Conservation (phyloP, 768 basidiomycete species). For the Gymnopilus junonius region DNA sequence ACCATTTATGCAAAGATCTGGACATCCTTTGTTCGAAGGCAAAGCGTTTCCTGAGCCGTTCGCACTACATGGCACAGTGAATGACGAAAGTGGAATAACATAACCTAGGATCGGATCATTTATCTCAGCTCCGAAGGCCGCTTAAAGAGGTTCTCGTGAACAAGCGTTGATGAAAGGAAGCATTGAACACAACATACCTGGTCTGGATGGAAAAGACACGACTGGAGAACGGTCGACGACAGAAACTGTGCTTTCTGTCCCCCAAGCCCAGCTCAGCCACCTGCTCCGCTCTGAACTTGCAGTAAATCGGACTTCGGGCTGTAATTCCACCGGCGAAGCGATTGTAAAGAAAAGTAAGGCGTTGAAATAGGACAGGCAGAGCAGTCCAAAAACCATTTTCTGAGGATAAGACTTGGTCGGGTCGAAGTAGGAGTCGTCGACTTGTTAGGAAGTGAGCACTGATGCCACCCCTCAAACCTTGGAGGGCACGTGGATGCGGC, state of each 20-base stretch:
- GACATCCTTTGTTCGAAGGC: slow-evolving; percentile 64
- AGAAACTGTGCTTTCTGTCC: slow-evolving; percentile 70
- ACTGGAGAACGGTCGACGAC: slow-evolving; percentile 77
- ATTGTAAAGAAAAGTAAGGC: slow-evolving; percentile 27
- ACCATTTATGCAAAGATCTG: slow-evolving; percentile 63
- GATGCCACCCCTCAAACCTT: slow-evolving; percentile 1
- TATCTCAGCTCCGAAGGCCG: slow-evolving; percentile 79
- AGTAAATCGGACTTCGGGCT: slow-evolving; percentile 31
- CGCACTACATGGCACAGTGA: slow-evolving; percentile 54
- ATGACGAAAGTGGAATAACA: slow-evolving; percentile 71
- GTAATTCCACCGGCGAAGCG: slow-evolving; percentile 36
- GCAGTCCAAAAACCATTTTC: slow-evolving; percentile 35
- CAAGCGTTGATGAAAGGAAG: background rate
- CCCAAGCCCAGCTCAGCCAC: slow-evolving; percentile 71
- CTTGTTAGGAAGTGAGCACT: slow-evolving; percentile 5
- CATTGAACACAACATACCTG: slow-evolving; percentile 40
- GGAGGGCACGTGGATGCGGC: slow-evolving; percentile 14
- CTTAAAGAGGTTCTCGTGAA: slow-evolving; percentile 29
- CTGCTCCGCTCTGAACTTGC: slow-evolving; percentile 58
- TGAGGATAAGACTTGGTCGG: slow-evolving; percentile 4
- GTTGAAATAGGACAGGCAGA: slow-evolving; percentile 30
- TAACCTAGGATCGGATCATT: slow-evolving; percentile 71
- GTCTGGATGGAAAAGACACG: slow-evolving; percentile 71
- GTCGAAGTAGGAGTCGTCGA: slow-evolving; percentile 3
- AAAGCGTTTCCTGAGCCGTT: slow-evolving; percentile 28